Evolutionary conservation across 345 rosid species (phyloP), one percentile per base, ranked within the genome.

Genomic region (Lagerstroemia speciosa): DNA sequence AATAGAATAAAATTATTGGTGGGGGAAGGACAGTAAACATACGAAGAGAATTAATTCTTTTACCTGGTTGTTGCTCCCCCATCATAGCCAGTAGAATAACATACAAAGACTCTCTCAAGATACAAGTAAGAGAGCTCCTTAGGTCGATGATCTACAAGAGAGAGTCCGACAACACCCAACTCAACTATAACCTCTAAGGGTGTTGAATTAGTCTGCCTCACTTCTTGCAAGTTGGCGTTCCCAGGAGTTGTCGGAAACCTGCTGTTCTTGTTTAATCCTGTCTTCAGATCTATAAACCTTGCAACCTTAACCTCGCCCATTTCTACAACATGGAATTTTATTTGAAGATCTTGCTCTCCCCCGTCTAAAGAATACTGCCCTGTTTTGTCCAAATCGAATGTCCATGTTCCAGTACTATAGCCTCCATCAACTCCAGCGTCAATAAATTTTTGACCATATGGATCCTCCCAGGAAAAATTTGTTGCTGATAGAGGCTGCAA

Each of bases 11-110:
- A 41, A 14, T 36, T 41, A 16, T 41, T 14, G 16, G 3, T 41
- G 14, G 14, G 46, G 46, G 8, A 8, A 40, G 24, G 10, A 22
- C 52, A 22, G 31, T 37, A 37, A 19, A 52, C 62, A 11, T 6
- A 37, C 16, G 14, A 16, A 19, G 65, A 62, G 24, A 37, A 4
- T 19, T 31, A 30, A 37, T 50, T 37, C 16, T 67, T 72, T 60
- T 69, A 91, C 99, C 99, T 91, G 95, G 98, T 89, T 43, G 97
- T 88, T 67, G 86, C 75, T 71, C 99, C 99, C 72, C 84, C 86
- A 77, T 88, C 97, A 77, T 88, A 94, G 67, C 99, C 96, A 70
- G 90, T 91, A 33, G 95, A 89, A 81, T 91, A 94, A 45, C 97
- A 88, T 33, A 89, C 62, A 62, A 82, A 94, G 24, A 91, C 88